These are phyloP conservation scores for Fusarium fujikuroi DNA, from an alignment of 2,329 filamentous ascomycete species.

Conservation along the genomic window DNA sequence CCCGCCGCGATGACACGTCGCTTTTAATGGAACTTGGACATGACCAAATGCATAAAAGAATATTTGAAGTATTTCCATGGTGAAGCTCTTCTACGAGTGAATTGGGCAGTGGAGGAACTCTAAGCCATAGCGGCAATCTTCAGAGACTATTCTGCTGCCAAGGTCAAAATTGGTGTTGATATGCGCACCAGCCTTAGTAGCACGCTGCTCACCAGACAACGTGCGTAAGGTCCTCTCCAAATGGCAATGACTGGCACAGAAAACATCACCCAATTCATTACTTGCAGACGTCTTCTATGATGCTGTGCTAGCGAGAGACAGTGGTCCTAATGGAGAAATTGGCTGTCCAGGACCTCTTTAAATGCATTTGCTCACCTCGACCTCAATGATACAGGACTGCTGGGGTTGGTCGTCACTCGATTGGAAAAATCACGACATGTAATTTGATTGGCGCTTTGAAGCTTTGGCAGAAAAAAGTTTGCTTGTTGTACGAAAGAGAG, in stretches of 20 bases:
- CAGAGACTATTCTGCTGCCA: background rate
- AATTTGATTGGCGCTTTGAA: background rate
- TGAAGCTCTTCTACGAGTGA: background rate
- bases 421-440: background rate
- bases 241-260: background rate
- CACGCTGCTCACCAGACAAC: background rate
- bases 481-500: background rate
- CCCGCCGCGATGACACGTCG: background rate
- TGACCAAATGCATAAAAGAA: background rate
- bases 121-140: background rate
- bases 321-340: background rate
- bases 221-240: background rate
- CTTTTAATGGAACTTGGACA: background rate
- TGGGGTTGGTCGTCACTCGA: background rate
- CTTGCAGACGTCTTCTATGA: background rate
- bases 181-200: background rate
- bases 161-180: background rate
- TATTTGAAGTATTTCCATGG: background rate
- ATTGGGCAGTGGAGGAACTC: background rate
- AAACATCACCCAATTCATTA: background rate
- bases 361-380: background rate
- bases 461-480: background rate
- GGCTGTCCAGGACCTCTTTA: background rate
- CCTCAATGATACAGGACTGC: background rate
- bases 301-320: background rate